Evolutionary conservation across 805 yeast species (phyloP), one percentile per base, ranked within the genome.

Genomic region (Lipomyces yamanashiensis): DNA sequence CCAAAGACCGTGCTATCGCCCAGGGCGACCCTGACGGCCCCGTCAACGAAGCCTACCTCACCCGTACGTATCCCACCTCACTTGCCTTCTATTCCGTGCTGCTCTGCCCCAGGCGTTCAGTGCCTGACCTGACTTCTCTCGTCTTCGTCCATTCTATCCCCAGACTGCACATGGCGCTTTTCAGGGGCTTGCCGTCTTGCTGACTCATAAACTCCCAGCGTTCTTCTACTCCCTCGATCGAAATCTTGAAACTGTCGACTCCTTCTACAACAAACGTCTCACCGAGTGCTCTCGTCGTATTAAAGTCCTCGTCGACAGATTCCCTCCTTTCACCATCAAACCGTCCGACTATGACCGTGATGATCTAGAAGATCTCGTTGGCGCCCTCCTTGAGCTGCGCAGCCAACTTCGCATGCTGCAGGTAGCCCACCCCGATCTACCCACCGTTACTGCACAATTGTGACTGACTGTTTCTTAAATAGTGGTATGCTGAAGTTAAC

Each of bases 401-500:
- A 81, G 88, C 17, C 85, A 85, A 63, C 84, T 89, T 66, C 81
- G 97, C 62, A 92, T 92, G 75, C 80, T 92, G 73, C 92, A 90
- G 61, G 70, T 67, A 41, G 2, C 28, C 6, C 17, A 19, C 17
- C 19, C 17, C 17, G 17, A n/a, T 19, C 47, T 17, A 4, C 17
- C 47, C 17, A n/a, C 12, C 13, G 2, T 19, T 48, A n/a, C n/a
- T 28, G 19, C 8, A 12, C 37, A 45, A 23, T 7, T 37, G 50
- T 58, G 21, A 48, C 47, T 43, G 21, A 43, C 21, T 19, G 15
- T 5, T 28, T 7, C 34, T 15, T 15, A 1, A 21, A 13, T 37
- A 70, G 74, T 93, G 98, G 97, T 92, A 84, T 74, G 96, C 96
- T 28, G 98, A 93, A 73, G 84, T 92, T 71, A 92, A 92, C 79